These are phyloP conservation scores for Scheffersomyces lignosus DNA, from an alignment of 805 yeast genomes.

Conservation along the genomic window DNA sequence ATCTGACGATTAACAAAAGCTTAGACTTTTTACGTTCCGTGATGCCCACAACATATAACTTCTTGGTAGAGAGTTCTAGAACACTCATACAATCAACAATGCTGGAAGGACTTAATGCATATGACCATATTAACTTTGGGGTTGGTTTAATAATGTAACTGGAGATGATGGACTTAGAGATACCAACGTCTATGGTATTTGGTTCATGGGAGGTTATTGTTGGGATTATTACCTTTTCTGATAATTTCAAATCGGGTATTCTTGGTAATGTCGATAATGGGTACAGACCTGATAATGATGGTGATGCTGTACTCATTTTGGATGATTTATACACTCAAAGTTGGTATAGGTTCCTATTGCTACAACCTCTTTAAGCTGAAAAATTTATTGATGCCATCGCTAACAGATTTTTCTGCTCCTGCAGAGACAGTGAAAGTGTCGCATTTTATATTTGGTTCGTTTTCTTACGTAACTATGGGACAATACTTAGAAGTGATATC, in stretches of 20 bases:
- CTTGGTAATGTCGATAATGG: slow-evolving; percentile 35
- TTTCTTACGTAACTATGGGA: no score
- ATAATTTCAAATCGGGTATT: slow-evolving; percentile 26
- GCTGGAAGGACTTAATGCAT: slow-evolving; percentile 50
- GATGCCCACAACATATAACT: slow-evolving; percentile 39
- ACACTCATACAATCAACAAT: slow-evolving; percentile 44
- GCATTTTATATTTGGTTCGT: background rate
- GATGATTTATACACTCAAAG: no score
- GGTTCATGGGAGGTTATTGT: slow-evolving; percentile 20
- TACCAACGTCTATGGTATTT: slow-evolving; percentile 48
- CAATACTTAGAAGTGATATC: no score
- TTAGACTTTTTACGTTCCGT: slow-evolving; percentile 34
- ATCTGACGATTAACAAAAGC: slow-evolving; percentile 21
- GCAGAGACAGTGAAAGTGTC: background rate
- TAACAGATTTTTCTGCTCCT: background rate
- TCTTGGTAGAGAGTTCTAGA: slow-evolving; percentile 5
- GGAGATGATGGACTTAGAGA: slow-evolving; percentile 53
- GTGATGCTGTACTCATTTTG: slow-evolving; percentile 5
- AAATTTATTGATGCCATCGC: background rate
- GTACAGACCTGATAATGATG: slow-evolving; percentile 28
- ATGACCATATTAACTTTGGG: slow-evolving; percentile 58
- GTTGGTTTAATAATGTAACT: slow-evolving; percentile 54
- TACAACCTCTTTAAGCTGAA: background rate
- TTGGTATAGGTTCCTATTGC: no score
- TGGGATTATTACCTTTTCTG: slow-evolving; percentile 25